A percentile compares a stretch with the other conserved stretches of the same genome.
Evolutionary conservation across 805 yeast species (phyloP).

Genomic region (Saturnispora bothae): DNA sequence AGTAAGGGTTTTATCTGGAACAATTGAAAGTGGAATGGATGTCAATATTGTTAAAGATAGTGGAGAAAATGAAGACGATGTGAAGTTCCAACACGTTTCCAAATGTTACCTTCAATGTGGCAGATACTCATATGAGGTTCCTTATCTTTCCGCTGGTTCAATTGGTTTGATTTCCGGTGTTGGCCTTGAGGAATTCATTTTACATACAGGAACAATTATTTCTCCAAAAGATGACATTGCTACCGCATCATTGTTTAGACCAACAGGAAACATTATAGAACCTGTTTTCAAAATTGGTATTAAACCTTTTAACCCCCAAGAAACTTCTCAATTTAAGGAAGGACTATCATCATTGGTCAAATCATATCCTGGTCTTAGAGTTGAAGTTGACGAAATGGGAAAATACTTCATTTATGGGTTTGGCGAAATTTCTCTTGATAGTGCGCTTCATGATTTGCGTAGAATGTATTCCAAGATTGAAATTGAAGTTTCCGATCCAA

Average conservation of each 20-base stretch:
- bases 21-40: constrained; percentile 34
- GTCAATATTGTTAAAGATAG: constrained; percentile 54
- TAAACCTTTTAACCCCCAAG: constrained; percentile 72
- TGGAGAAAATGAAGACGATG: constrained; percentile 44
- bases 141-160: constrained; percentile 41
- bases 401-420: constrained; percentile 72
- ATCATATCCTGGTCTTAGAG: constrained; percentile 53
- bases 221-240: too few relatives aligned
- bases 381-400: constrained; percentile 82
- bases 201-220: too few relatives aligned
- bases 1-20: constrained; percentile 55
- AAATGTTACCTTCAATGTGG: constrained; percentile 53
- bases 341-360: constrained; percentile 54
- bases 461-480: constrained; percentile 51
- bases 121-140: constrained; percentile 50
- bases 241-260: too few relatives aligned
- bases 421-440: constrained; percentile 85
- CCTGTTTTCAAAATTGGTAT: constrained; percentile 74
- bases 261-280: constrained; percentile 33
- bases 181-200: constrained; percentile 39
- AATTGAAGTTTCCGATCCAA: constrained; percentile 77
- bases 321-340: constrained; percentile 60
- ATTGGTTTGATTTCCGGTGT: constrained; percentile 56
- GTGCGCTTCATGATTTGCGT: constrained; percentile 68
- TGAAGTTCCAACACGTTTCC: constrained; percentile 29